Base-by-base conservation (phyloP, 106 monocot genomes). In the Cymbidium sinense region DNA sequence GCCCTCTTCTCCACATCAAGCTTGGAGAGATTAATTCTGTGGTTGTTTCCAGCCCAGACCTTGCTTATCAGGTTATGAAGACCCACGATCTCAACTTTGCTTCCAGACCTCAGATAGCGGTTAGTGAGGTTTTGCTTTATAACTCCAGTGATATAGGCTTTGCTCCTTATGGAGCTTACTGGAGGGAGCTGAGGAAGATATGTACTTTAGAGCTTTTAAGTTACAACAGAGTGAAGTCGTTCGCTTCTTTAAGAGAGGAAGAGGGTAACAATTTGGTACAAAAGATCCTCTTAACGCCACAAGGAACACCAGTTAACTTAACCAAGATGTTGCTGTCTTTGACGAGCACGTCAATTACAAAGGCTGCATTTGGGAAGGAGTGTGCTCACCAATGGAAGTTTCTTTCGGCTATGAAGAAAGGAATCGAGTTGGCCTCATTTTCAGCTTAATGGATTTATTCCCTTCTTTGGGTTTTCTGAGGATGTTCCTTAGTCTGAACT, bases 21-120 rank as follows among this genome's bases (percentile, higher is more conserved):
- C 80, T 81, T 12, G 80, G 80, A 28, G 64, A 74, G 35, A 81
- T 81, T 39, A 25, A 73, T 2, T 33, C 64, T 5, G 15, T 81
- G 7, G 80, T 65, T 10, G 47, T 81, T 25, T 58, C 80, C 0
- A 75, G 41, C 35, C 30, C 35, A 75, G 58, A 23, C 4, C 58
- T 58, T 1, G 75, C 80, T 64, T 64, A 12, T 15, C 39, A 81
- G n/a, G 43, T 81, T 71, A 64, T 81, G 75, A 81, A 75, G 27
- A 75, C 55, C 64, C 73, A 81, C 2, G 80, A 81, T 17, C 43
- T 65, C 33, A 81, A 58, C 74, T 73, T 81, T 23, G 80, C 80
- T 39, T 39, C 36, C 1, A 31, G 73, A 2, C 36, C 43, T 2
- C 7, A 39, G 8, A 35, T 23, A 10, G 21, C 5, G 1, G 41